phyloP scores from a whole-genome alignment of 176 grass and related monocot genomes.

The Canna indica region DNA sequence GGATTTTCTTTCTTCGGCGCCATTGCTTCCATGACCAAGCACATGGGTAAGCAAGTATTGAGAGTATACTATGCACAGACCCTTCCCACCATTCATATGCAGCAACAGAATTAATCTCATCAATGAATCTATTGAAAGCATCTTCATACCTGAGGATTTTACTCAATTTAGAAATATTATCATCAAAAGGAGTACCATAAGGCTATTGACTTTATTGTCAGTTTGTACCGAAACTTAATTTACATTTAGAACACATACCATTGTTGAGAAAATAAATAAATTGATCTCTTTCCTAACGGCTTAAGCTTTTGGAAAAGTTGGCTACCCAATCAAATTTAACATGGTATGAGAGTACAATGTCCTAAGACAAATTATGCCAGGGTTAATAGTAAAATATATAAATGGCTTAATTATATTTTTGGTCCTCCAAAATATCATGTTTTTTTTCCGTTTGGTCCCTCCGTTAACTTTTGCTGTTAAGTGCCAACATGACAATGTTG shows the following conservation, averaged over 20 bases:
- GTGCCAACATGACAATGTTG: no score
- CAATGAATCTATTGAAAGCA: conserved; percentile 92
- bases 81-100: conserved; percentile 99
- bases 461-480: no score
- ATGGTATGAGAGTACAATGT: no score
- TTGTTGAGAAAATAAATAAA: no score
- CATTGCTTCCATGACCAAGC: conserved; percentile 99
- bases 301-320: no score
- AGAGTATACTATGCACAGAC: conserved; percentile 88
- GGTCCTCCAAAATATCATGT: no score
- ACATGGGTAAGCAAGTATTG: conserved; percentile 94
- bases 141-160: conserved; percentile 76
- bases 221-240: neutral
- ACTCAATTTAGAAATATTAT: neutral
- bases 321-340: no score
- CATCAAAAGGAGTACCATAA: neutral
- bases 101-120: conserved; percentile 90
- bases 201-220: neutral
- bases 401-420: no score
- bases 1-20: conserved; percentile 84
- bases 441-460: no score
- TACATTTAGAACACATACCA: neutral
- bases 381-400: no score
- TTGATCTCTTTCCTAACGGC: no score
- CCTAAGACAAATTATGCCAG: no score